Evolutionary conservation across 2,329 filamentous ascomycete genomes (phyloP), one percentile per base, ranked within the genome.

Genomic region (Elsinoe perseae): DNA sequence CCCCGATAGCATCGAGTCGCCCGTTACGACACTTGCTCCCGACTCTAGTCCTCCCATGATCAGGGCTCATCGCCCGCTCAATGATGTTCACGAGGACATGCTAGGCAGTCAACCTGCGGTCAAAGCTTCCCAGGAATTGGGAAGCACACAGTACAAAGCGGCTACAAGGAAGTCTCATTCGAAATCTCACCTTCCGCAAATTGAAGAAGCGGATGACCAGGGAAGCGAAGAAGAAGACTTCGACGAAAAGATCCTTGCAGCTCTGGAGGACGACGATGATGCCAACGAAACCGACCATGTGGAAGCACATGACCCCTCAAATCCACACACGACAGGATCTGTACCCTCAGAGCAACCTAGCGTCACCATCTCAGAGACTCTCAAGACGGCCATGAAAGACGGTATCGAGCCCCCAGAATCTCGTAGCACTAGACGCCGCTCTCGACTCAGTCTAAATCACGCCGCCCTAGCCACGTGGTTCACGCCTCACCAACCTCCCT

Each of bases 391-490:
- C 3, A 44, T 44, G 40, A 6, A 12, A 4, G 32, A 36, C 32
- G 9, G n/a, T 3, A 9, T 36, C 10, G 4, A 7, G 32, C 32
- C 32, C 3, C 12, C 32, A 9, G 5, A 10, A 62, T 63, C 28
- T 44, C 71, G 5, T 69, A 68, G 7, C 62, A 68, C 20, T 72
- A 69, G 6, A 71, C 72, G 4, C 65, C 70, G 50, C 64, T 69
- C 23, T 73, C 71, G 0, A 71, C 73, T 32, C 54, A 36, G 32
- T 14, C 32, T 36, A 9, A 36, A 44, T n/a, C 40, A 44, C 40
- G 40, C 20, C 40, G 40, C 64, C n/a, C 66, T 71, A 23, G 66
- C 66, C 1, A 60, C 64, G 6, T 71, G 68, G 68, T 71, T 70
- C 61, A 65, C 65, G 1, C 66, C 67, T 1, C 62, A 64, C 14